These are phyloP conservation scores for Phytopythium vexans DNA, from an alignment of 352 stramenopile species.

Conservation along the genomic window DNA sequence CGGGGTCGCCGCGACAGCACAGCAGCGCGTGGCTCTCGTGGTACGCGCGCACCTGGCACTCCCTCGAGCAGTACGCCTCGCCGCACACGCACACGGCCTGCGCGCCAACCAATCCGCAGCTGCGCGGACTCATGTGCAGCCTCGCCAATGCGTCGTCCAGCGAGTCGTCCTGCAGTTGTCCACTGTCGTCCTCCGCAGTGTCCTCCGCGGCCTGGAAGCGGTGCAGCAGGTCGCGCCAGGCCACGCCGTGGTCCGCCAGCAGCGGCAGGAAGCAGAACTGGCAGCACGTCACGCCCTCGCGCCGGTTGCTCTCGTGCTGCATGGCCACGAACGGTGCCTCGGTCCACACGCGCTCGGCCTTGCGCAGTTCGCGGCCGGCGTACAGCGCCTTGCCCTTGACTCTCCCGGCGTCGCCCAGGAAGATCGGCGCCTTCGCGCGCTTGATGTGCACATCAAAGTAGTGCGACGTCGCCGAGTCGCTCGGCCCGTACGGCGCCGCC, in stretches of 20 bases:
- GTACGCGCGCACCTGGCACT: conserved; percentile 64
- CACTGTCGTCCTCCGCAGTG: neutral
- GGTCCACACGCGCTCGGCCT: conserved; percentile 55
- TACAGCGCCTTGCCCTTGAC: conserved; percentile 78
- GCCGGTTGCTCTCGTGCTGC: conserved; percentile 56
- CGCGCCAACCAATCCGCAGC: conserved; percentile 41
- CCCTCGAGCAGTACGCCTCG: conserved; percentile 82
- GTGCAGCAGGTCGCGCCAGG: conserved; percentile 45
- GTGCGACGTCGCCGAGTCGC: conserved; percentile 37
- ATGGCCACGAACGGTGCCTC: conserved; percentile 71
- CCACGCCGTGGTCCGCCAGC: conserved; percentile 38
- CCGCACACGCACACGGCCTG: conserved; percentile 55
- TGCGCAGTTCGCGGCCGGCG: conserved; percentile 43
- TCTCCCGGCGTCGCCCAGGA: conserved; percentile 49
- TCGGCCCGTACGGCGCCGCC: conserved; percentile 47
- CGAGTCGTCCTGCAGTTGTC: conserved; percentile 17
- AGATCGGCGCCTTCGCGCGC: conserved; percentile 55
- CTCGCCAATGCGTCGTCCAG: conserved; percentile 41
- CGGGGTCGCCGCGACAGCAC: conserved; percentile 59
- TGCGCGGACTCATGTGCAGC: conserved; percentile 38
- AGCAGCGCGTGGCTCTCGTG: conserved; percentile 77
- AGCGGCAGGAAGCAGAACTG: conserved; percentile 75
- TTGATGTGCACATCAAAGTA: conserved; percentile 70
- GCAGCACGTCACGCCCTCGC: conserved; percentile 37
- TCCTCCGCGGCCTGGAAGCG: neutral